A percentile compares a stretch with the other conserved stretches of the same genome.
phyloP scores from a whole-genome alignment of 768 basidiomycete genomes.

The Lactifluus echinatus region DNA sequence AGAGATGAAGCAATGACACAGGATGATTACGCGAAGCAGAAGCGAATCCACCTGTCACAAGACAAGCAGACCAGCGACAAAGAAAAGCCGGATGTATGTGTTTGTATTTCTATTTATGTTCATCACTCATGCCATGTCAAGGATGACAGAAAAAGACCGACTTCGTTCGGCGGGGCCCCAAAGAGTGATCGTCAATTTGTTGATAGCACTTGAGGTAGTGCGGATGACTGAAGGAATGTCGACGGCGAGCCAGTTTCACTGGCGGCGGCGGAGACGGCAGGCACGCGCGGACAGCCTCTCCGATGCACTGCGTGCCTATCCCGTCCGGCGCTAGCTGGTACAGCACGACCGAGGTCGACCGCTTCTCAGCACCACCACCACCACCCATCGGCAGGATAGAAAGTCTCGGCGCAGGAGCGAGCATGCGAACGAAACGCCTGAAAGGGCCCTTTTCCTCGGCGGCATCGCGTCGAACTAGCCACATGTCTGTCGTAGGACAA shows the following conservation, averaged over 20 bases:
- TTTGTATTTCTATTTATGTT: neutral
- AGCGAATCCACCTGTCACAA: too few relatives aligned
- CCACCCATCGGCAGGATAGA: conserved; percentile 50
- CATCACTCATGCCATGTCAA: neutral
- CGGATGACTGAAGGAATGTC: neutral
- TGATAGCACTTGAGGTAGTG: neutral
- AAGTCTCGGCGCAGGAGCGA: conserved; percentile 55
- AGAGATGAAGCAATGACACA: neutral
- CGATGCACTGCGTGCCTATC: neutral
- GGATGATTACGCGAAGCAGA: too few relatives aligned
- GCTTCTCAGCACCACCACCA: conserved; percentile 35
- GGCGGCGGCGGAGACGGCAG: neutral
- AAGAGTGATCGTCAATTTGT: neutral
- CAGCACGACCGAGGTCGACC: neutral
- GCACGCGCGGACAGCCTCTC: neutral
- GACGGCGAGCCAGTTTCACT: neutral
- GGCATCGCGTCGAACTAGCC: conserved; percentile 67
- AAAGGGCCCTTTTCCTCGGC: conserved; percentile 56
- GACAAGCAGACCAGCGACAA: too few relatives aligned
- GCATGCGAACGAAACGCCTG: conserved; percentile 53
- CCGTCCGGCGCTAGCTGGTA: neutral
- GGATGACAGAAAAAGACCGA: neutral
- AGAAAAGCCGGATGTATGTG: too few relatives aligned
- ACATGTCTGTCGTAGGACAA: conserved; percentile 65
- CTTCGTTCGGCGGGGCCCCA: neutral